phyloP scores from a whole-genome alignment of 1,139 yeast species.

The Hyphopichia burtonii region DNA sequence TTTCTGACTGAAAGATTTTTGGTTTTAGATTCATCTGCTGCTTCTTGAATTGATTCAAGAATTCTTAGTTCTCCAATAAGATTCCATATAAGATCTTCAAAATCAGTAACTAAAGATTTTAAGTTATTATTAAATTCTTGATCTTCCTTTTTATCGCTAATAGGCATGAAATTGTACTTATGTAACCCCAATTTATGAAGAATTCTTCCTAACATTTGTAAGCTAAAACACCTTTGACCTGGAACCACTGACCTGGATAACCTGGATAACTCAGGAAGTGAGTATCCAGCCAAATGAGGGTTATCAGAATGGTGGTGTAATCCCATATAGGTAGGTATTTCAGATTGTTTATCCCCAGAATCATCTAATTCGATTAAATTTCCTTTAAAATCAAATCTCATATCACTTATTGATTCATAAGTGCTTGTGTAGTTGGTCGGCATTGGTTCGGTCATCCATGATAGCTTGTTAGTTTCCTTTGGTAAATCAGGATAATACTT shows the following conservation, averaged over 20 bases:
- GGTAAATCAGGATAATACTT: slow-evolving; percentile 91
- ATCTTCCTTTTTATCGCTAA: slow-evolving; percentile 28
- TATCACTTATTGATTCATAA: slow-evolving; percentile 62
- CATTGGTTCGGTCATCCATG: slow-evolving; percentile 82
- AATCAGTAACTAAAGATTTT: slow-evolving; percentile 37
- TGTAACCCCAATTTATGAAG: slow-evolving; percentile 75
- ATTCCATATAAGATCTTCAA: slow-evolving; percentile 74
- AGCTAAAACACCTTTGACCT: slow-evolving; percentile 83
- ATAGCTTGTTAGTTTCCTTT: slow-evolving; percentile 72
- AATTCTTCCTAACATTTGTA: slow-evolving; percentile 83
- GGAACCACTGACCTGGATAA: slow-evolving; percentile 76
- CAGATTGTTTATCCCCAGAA: slow-evolving; percentile 30
- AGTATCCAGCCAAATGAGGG: slow-evolving; percentile 91
- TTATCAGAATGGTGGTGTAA: slow-evolving; percentile 89
- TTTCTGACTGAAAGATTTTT: slow-evolving; percentile 73
- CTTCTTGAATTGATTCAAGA: slow-evolving; percentile 69
- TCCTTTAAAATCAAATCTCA: slow-evolving; percentile 89
- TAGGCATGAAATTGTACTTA: slow-evolving; percentile 52
- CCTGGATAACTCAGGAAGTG: slow-evolving; percentile 78
- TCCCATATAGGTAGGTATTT: slow-evolving; percentile 62
- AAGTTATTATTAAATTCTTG: slow-evolving; percentile 38
- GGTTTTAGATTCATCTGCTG: slow-evolving; percentile 68
- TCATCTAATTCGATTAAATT: slow-evolving; percentile 55
- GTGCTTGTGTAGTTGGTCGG: slow-evolving; percentile 45
- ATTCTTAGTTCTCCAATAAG: slow-evolving; percentile 64